Evolutionary conservation across 805 yeast species (phyloP), one percentile per base, ranked within the genome.

Genomic region (Wickerhamiella dianesei): DNA sequence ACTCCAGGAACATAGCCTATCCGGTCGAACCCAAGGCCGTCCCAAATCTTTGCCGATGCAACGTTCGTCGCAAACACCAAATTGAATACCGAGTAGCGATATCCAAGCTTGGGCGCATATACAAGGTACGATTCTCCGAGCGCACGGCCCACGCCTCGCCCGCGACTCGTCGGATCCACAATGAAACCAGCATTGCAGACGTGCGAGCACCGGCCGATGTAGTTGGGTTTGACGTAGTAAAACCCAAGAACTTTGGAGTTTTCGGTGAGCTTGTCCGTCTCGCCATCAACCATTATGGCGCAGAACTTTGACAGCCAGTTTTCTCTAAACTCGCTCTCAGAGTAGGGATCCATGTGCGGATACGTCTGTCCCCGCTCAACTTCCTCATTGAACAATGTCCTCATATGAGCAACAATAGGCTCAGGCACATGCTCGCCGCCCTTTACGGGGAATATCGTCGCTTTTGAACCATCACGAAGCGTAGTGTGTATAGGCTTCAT

Each of bases 181-280:
- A 86, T 60, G 58, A 88, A 88, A 0, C 94, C 95, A 0, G 79
- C 96, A 60, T 88, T 88, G 57, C 95, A 85, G 22, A 76, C 80
- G 57, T 88, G 96, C 0, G 92, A 77, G 52, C 89, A 80, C 48
- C 95, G 73, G 6, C 94, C 95, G 2, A 70, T 64, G 59, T 87
- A 88, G 63, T 88, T 88, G 16, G 97, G 95, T 58, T 83, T 86
- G 56, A 87, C 69, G 61, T 80, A 83, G 60, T 80, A 82, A 2
- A 82, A 75, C 1, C 96, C 96, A 41, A 85, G 60, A 50, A 78
- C 74, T 3, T 67, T 52, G 20, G 50, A 58, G 17, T 39, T 21
- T 13, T 53, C 53, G n/a, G 58, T 47, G n/a, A 60, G 56, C 9
- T 49, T 16, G 3, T 44, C 40, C 8, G 41, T 54, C 14, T 64